Evolutionary conservation across 352 stramenopile genomes (phyloP), one percentile per base, ranked within the genome.

Genomic region (Phytophthora crassamura): DNA sequence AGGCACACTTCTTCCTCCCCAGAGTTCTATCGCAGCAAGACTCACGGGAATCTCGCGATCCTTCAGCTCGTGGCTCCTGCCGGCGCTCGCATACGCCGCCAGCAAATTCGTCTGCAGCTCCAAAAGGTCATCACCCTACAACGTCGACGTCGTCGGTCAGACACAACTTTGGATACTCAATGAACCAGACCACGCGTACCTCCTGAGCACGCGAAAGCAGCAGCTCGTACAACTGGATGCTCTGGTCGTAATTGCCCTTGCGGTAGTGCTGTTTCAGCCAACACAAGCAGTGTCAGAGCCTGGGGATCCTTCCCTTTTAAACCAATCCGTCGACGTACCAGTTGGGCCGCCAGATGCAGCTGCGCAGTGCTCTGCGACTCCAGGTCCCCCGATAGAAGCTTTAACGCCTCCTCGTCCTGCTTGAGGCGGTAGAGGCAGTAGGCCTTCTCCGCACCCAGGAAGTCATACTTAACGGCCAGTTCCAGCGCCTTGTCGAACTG

Each of bases 401-500:
- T 67, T 9, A 94, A 62, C 18, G 82, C 82, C 4, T 89, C 77
- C 4, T 89, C 75, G n/a, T 90, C 84, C 71, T 88, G 47, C 75
- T 94, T 91, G 30, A 92, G 72, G 18, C 86, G 85, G 64, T 95
- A 95, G 11, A 91, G 75, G 51, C 87, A 95, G 63, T 95, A 95
- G 16, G 81, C 80, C 38, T 76, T 85, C 67, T 95, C 85, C 11
- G 79, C 77, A 28, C 60, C 65, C 38, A 95, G 58, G 52, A 78
- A 89, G 2, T 81, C 64, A 63, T 91, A 91, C 68, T 93, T 92
- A 55, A 61, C 49, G 7, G 85, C 84, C 33, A 94, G 47, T 54
- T 95, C 85, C 33, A 95, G 67, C 60, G 87, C 87, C 64, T 95
- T 95, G 61, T 95, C 87, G 64, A 93, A 92, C 84, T 94, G 45